Evolutionary conservation across 1,284 basidiomycete species (phyloP).

Genomic region (Phylloporus gajari): DNA sequence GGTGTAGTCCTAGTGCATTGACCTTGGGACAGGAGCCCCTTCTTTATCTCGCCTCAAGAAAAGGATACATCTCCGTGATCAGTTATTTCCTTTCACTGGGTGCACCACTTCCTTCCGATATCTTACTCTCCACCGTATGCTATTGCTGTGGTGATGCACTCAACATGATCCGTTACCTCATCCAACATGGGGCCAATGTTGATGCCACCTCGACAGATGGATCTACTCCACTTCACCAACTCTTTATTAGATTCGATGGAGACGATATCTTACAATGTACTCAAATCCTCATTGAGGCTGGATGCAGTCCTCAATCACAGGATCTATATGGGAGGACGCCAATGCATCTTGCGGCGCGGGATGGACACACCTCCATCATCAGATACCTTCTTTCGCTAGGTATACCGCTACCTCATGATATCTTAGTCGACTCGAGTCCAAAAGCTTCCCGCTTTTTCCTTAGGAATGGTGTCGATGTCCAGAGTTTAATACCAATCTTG

Average conservation of each 20-base stretch:
- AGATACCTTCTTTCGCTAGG: slow-evolving; percentile 5
- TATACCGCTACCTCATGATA: background rate
- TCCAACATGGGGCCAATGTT: background rate
- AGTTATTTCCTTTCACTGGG: slow-evolving; percentile 13
- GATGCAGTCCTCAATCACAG: background rate
- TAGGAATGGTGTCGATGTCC: background rate
- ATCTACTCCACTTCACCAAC: slow-evolving; percentile 1
- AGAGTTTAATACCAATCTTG: background rate
- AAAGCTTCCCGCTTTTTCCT: background rate
- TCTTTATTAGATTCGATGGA: background rate
- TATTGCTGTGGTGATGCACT: too few relatives aligned
- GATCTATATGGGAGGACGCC: slow-evolving; percentile 1
- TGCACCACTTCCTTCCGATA: slow-evolving; percentile 8
- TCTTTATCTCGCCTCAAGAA: slow-evolving; percentile 12
- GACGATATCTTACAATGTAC: background rate
- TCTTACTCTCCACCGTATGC: slow-evolving; percentile 5
- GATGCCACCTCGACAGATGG: background rate
- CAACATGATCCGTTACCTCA: background rate
- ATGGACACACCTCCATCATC: background rate
- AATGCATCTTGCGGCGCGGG: background rate
- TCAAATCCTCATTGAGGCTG: background rate
- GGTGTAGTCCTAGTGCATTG: background rate
- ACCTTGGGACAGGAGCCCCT: slow-evolving; percentile 11
- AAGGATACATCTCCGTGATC: slow-evolving; percentile 7
- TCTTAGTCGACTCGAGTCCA: background rate